A percentile compares a stretch with the other conserved stretches of the same genome.
Evolutionary conservation across 768 basidiomycete genomes (phyloP).

Genomic region (Termitomyces sp.): DNA sequence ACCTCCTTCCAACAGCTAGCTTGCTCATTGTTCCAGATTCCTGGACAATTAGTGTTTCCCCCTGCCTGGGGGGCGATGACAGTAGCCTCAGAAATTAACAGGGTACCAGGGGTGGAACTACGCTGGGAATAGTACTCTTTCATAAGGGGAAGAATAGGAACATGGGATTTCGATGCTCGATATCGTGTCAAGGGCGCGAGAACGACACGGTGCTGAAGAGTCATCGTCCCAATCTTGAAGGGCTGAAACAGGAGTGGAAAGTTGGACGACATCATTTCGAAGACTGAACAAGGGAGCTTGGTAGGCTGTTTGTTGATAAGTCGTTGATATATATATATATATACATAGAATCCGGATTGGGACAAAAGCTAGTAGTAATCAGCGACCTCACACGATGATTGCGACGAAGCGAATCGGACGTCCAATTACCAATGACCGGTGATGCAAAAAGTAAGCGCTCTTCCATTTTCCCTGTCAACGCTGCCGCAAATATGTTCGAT

Average conservation of each 20-base stretch:
- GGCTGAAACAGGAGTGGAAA: conserved; percentile 2
- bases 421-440: no score
- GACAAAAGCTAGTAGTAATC: no score
- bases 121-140: conserved; percentile 44
- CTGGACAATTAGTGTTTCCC: conserved; percentile 41
- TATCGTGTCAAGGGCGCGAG: conserved; percentile 7
- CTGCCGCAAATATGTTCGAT: no score
- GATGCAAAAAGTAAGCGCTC: no score
- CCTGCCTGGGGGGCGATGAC: conserved; percentile 39
- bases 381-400: no score
- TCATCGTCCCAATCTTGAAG: background rate
- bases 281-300: background rate
- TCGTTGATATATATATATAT: background rate
- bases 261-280: background rate
- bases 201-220: conserved; percentile 4
- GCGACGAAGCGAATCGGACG: no score
- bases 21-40: conserved; percentile 45
- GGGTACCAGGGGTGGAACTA: conserved; percentile 36
- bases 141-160: conserved; percentile 29
- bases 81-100: conserved; percentile 52
- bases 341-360: no score
- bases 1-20: conserved; percentile 1
- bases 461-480: no score
- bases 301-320: background rate
- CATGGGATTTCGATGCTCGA: conserved; percentile 14